A percentile compares a stretch with the other conserved stretches of the same genome.
Evolutionary conservation across 176 grass and related monocot genomes (phyloP).

Genomic region (Avena insularis): DNA sequence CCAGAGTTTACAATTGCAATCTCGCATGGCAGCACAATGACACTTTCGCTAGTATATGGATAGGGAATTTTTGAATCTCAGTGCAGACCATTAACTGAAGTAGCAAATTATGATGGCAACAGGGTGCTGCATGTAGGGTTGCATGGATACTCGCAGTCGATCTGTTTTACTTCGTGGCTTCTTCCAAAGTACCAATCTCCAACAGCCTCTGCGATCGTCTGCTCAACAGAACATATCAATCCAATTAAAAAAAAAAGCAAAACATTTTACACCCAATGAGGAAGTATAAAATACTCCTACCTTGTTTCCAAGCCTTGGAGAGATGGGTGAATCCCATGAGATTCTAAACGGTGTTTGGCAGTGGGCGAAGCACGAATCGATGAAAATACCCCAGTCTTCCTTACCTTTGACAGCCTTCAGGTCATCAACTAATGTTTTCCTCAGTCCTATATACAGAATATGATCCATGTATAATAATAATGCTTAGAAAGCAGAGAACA

Average conservation of each 20-base stretch:
- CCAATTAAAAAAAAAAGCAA: too few relatives aligned
- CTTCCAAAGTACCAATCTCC: slow-evolving; percentile 86
- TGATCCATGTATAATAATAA: background rate
- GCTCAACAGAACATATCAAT: slow-evolving; percentile 8
- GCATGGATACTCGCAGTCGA: slow-evolving; percentile 69
- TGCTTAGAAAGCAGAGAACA: background rate
- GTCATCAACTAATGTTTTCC: slow-evolving; percentile 41
- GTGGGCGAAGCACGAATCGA: slow-evolving; percentile 76
- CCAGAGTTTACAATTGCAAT: too few relatives aligned
- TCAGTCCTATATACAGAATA: slow-evolving; percentile 39
- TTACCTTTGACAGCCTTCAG: slow-evolving; percentile 42
- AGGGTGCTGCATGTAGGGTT: slow-evolving; percentile 61
- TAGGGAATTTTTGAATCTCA: background rate
- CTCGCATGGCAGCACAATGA: too few relatives aligned
- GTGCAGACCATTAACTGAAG: background rate
- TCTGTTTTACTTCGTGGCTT: slow-evolving; percentile 37
- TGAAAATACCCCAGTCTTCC: slow-evolving; percentile 49
- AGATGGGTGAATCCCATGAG: slow-evolving; percentile 53
- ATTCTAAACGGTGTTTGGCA: slow-evolving; percentile 53
- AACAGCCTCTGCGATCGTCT: slow-evolving; percentile 67
- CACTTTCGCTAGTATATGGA: too few relatives aligned
- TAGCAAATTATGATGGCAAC: slow-evolving; percentile 32
- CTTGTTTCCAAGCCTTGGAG: slow-evolving; percentile 57
- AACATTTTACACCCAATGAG: background rate
- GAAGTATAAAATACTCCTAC: background rate